Base-by-base conservation (phyloP, 805 yeast genomes). In the Phaffomyces thermotolerans region DNA sequence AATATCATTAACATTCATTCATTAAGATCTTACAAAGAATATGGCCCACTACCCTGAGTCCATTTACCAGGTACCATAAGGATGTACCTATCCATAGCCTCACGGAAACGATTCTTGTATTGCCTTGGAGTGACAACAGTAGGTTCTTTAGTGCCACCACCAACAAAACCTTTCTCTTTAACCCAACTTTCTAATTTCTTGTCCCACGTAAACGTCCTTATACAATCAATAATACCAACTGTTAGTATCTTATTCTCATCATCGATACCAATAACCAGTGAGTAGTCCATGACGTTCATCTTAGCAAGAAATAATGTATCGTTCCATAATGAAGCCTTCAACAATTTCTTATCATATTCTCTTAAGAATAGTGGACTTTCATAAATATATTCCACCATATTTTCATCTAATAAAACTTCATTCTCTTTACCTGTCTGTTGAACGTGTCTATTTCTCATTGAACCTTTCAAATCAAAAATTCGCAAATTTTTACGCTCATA, bases 221-320 rank as follows among this genome's bases (percentile, higher is more conserved):
- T 80, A 70, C 95, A 93, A 62, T 93, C 84, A 48, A 93, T 90
- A 34, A 93, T 90, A 4, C 99, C 99, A 13, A 90, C 96, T 17
- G 89, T 88, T 32, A 93, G 69, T 43, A 81, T 81, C 41, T 75
- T 73, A 49, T 75, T 75, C 20, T 76, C 73, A 39, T 64, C 68
- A 58, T 93, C 95, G 34, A 93, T 86, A 0, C 98, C 99, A 47
- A 93, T 82, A 9, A 93, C 96, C 50, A 93, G 69, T 0, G 98
- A 91, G 58, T 93, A 93, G 62, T 93, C 99, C 99, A 93, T 93
- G 6, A 93, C 98, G 58, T 93, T 95, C 95, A 93, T 87, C 56
- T 95, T 93, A 4, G 95, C 89, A 42, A 93, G 67, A 60, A 93
- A 95, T 14, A 93, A 68, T 0, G 98, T 93, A 56, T 93, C 99